These are phyloP conservation scores for Globisporangium acanthophoron DNA, from an alignment of 352 stramenopile genomes.

Conservation along the genomic window DNA sequence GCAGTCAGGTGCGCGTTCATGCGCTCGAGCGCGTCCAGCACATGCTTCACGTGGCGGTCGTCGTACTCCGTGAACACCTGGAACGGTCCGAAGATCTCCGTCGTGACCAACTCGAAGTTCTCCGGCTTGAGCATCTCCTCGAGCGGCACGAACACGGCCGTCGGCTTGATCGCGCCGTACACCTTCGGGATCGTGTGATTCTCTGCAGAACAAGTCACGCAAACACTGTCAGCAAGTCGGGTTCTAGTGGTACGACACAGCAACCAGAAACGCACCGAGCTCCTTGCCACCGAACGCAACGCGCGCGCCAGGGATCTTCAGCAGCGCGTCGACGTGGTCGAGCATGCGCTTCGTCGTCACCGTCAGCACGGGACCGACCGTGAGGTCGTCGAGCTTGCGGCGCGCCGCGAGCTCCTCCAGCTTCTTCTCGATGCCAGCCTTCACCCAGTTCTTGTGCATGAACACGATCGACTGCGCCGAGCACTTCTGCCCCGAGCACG, in stretches of 20 bases:
- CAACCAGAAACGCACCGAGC: slow-evolving; percentile 33
- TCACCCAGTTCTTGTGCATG: slow-evolving; percentile 96
- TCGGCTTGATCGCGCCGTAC: slow-evolving; percentile 97
- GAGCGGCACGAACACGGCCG: slow-evolving; percentile 96
- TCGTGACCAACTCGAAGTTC: slow-evolving; percentile 93
- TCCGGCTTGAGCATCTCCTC: slow-evolving; percentile 93
- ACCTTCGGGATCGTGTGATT: slow-evolving; percentile 93
- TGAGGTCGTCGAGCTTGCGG: slow-evolving; percentile 92
- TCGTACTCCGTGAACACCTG: slow-evolving; percentile 95
- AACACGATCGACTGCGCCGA: slow-evolving; percentile 98
- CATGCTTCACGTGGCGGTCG: slow-evolving; percentile 84
- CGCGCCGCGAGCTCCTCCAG: slow-evolving; percentile 86
- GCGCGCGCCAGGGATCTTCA: slow-evolving; percentile 92
- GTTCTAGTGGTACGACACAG: too few relatives aligned
- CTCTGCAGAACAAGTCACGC: slow-evolving; percentile 21
- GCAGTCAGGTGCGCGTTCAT: slow-evolving; percentile 98
- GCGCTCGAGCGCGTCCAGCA: slow-evolving; percentile 92
- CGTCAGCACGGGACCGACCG: slow-evolving; percentile 95
- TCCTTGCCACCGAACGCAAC: slow-evolving; percentile 95
- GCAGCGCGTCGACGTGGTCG: slow-evolving; percentile 87
- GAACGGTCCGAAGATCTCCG: slow-evolving; percentile 99
- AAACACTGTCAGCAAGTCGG: too few relatives aligned
- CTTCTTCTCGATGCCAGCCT: slow-evolving; percentile 91
- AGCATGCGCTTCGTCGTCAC: slow-evolving; percentile 96
- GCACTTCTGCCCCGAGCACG: slow-evolving; percentile 98